Conservation (phyloP, 148 eudicot species). For the Silene uniflora region DNA sequence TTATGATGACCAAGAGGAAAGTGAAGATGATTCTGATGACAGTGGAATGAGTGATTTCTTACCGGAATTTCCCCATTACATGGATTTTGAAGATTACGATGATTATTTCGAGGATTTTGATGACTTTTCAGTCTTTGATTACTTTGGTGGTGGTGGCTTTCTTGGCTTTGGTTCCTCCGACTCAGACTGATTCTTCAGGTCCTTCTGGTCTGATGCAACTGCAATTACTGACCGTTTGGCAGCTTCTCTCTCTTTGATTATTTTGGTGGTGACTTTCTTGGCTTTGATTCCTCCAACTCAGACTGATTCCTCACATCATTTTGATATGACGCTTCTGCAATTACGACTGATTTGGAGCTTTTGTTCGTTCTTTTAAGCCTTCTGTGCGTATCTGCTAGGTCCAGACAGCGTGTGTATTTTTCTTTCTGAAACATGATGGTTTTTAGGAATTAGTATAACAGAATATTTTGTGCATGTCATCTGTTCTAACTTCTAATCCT, state of each 20-base stretch:
- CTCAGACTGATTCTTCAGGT: neutral
- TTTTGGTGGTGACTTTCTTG: neutral
- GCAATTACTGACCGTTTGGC: neutral
- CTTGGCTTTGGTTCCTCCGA: neutral
- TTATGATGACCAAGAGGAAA: neutral
- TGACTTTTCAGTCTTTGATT: neutral
- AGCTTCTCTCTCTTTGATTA: neutral
- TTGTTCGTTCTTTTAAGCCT: no score
- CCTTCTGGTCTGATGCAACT: neutral
- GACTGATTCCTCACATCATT: neutral
- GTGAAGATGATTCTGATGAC: neutral
- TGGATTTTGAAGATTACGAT: neutral
- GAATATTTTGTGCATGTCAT: no score
- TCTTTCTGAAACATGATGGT: no score
- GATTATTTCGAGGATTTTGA: neutral
- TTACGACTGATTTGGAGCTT: no score
- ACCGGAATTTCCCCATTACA: neutral
- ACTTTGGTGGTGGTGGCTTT: conserved; percentile 5
- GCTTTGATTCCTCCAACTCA: neutral
- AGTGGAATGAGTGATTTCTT: no score
- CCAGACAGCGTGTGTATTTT: no score
- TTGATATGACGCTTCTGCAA: no score
- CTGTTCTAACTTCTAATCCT: no score
- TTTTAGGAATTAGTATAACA: no score
- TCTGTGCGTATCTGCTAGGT: no score